Percentiles rank a stretch among this genome's conserved stretches.
Conservation (phyloP, 768 basidiomycete genomes). For the Cantharellus anzutake region DNA sequence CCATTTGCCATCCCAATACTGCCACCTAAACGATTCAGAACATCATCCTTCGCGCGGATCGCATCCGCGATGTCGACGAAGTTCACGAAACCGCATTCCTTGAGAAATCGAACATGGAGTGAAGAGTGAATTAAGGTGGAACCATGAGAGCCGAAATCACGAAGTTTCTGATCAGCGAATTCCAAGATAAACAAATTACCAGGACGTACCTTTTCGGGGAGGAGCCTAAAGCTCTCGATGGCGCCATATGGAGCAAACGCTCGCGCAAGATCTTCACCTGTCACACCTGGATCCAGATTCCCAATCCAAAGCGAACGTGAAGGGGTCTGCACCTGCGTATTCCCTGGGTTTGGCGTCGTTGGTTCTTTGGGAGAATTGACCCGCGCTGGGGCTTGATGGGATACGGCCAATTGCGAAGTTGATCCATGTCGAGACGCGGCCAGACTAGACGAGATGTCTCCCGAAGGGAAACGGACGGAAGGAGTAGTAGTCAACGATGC, state of each 20-base stretch:
- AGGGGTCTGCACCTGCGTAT: constrained; percentile 71
- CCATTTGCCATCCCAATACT: constrained; percentile 90
- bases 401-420: neutral
- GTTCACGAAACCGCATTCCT: constrained; percentile 99
- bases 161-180: no score
- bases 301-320: constrained; percentile 97
- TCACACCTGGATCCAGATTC: constrained; percentile 86
- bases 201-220: constrained; percentile 79
- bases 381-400: constrained; percentile 1
- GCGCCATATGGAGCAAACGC: constrained; percentile 95
- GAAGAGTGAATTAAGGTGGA: neutral
- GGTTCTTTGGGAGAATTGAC: constrained; percentile 57
- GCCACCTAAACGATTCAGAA: constrained; percentile 84
- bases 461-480: constrained; percentile 29
- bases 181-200: no score
- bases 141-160: neutral
- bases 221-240: constrained; percentile 82
- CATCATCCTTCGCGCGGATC: constrained; percentile 95
- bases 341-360: constrained; percentile 21
- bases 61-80: constrained; percentile 92
- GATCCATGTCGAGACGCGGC: neutral
- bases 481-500: neutral
- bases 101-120: neutral
- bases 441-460: constrained; percentile 23
- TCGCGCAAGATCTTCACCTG: constrained; percentile 84